Base-by-base conservation (phyloP, 257 asterid species). In the Salvia miltiorrhiza region DNA sequence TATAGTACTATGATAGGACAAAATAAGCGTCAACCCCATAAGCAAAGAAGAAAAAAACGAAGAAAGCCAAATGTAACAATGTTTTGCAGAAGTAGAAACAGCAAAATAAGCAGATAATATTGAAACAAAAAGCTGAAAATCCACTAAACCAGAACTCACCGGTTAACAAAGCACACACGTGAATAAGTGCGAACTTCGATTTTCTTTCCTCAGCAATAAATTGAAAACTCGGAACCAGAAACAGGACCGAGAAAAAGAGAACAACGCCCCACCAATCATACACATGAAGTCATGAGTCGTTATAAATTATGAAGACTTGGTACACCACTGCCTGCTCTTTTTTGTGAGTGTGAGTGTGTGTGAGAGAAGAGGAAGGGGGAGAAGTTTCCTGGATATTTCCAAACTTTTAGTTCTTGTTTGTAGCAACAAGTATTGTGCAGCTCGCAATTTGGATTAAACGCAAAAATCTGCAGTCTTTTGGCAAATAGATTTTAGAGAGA, bases 351-450 rank as follows among this genome's bases (percentile, higher is more conserved):
- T 26, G 23, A 39, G 28, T 39, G 41, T 16, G 50, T 0, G 20
- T 1, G 2, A 23, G 74, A 63, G 63, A 73, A 2, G 30, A 16
- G 58, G 17, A 11, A 4, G 19, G 72, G 79, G 59, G 72, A 76
- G 85, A 81, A 81, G 76, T 32, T 84, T 84, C 85, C 63, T 59
- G 74, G 82, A 76, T 73, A 60, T 71, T 78, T 82, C 81, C 59
- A 9, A 17, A 4, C 24, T 48, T 62, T 62, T 39, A 54, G 39
- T 19, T 45, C 23, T 20, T 72, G 9, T 16, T 32, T 44, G 63
- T 44, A 16, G 32, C 7, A 7, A 9, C 17, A 13, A 40, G 20
- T 20, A 5, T 20, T 26, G 9, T 62, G 66, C 57, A 49, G 70
- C 20, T 69, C 43, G 56, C 37, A 30, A 49, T 24, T 74, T 54